These are phyloP conservation scores for Chaetomium fimeti DNA, from an alignment of 495 filamentous ascomycete genomes.

Conservation along the genomic window DNA sequence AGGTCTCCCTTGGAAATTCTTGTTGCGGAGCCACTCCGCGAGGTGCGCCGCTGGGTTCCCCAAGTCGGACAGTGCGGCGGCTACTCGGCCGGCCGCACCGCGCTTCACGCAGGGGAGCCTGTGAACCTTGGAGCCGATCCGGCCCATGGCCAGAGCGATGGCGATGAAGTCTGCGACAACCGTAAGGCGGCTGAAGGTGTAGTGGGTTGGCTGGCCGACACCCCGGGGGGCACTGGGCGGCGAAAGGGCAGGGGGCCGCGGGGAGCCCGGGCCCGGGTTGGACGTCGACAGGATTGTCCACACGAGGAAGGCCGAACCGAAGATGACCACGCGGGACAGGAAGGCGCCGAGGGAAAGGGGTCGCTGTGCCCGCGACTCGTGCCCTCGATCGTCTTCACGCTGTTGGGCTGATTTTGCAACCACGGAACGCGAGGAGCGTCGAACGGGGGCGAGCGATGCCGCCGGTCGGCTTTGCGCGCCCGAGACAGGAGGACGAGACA, in stretches of 20 bases:
- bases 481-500: not conserved
- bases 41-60: not conserved
- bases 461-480: not conserved
- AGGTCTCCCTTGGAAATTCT: not conserved
- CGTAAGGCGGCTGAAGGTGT: not conserved
- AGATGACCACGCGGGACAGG: not conserved
- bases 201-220: not conserved
- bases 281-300: not conserved
- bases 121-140: not conserved
- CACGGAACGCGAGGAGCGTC: no score
- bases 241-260: not conserved
- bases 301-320: not conserved
- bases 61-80: not conserved
- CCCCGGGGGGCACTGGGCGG: not conserved
- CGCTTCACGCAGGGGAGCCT: not conserved
- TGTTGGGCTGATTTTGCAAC: no score
- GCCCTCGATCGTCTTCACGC: no score
- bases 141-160: not conserved
- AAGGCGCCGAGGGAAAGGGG: not conserved
- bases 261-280: not conserved
- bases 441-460: not conserved
- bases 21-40: not conserved
- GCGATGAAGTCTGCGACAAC: not conserved
- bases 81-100: not conserved
- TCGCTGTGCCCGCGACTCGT: not conserved